These are phyloP conservation scores for Coccomyxa sp. DNA, from an alignment of 139 green algal species.

Conservation along the genomic window DNA sequence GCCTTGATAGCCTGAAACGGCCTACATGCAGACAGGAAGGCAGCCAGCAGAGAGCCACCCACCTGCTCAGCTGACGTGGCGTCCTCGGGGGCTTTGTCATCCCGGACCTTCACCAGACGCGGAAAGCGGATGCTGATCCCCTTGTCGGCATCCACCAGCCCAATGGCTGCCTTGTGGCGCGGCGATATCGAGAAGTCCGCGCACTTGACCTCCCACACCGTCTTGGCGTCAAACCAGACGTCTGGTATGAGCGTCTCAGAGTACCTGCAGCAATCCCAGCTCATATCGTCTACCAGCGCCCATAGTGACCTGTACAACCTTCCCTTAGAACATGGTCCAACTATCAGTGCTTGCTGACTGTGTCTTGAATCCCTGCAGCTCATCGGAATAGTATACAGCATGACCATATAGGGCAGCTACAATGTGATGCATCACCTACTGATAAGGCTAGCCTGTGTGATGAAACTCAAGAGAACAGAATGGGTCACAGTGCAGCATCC, in stretches of 20 bases:
- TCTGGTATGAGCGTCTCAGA: constrained; percentile 68
- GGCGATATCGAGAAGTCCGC: constrained; percentile 95
- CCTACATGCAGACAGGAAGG: neutral
- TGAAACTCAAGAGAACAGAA: too few relatives aligned
- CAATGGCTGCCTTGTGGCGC: constrained; percentile 80
- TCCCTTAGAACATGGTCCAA: too few relatives aligned
- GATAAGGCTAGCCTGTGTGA: too few relatives aligned
- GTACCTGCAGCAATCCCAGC: constrained; percentile 2
- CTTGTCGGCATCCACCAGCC: constrained; percentile 52
- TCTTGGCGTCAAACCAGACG: constrained; percentile 89
- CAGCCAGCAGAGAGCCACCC: neutral
- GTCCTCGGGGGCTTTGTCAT: constrained; percentile 91
- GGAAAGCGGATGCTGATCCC: constrained; percentile 91
- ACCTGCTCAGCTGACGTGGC: constrained; percentile 80
- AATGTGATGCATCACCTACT: too few relatives aligned
- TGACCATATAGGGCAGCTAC: too few relatives aligned
- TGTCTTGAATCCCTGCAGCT: too few relatives aligned
- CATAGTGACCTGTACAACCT: too few relatives aligned
- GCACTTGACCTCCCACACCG: constrained; percentile 97
- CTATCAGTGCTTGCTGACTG: too few relatives aligned
- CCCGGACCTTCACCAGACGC: constrained; percentile 78
- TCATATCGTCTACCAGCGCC: too few relatives aligned
- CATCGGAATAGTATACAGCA: too few relatives aligned
- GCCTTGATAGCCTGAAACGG: too few relatives aligned
- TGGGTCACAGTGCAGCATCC: too few relatives aligned